Base-by-base conservation (phyloP, 1,284 basidiomycete species). In the Cryptococcus amylolentus region DNA sequence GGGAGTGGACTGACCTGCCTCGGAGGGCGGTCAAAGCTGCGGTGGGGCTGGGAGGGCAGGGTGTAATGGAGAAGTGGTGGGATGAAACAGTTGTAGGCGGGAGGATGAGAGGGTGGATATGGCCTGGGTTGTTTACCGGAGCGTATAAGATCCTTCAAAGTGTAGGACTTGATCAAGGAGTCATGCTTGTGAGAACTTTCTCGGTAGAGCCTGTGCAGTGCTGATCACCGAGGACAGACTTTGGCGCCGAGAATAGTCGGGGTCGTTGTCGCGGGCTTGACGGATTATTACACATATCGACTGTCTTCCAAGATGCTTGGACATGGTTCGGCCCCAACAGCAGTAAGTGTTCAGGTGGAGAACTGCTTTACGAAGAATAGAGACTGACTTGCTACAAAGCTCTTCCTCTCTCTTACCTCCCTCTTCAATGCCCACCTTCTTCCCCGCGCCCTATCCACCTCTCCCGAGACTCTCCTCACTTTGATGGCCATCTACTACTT, bases 381-480 rank as follows among this genome's bases (percentile, higher is more conserved):
- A 5, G 5, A 26, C 46, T 28, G 18, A 43, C 37, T 40, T 52
- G 42, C 38, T 13, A 3, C 43, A 4, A 66, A 96, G 93, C 78
- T 88, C 20, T 81, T 94, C 56, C 77, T 95, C 38, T 95, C 91
- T 9, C 72, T 93, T 42, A 84, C 87, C 0, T 95, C 90, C 0
- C 84, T 95, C 65, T 98, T 97, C 79, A 84, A 95, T 70, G 84
- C 84, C 0, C 81, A 95, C 53, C 85, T 91, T 1, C 80, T 96
- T 12, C 88, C 91, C 5, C 84, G 96, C 20, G 91, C 93, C 0
- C 80, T 98, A 40, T 95, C 92, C 14, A 99, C 98, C 71, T 94
- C 92, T 5, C 78, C 92, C 20, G 96, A 99, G 72, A 93, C 92
- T 0, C 85, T 89, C 0, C 76, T 98, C 42, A 89, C 88, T 0